Base-by-base conservation (phyloP, 345 rosid genomes). In the Lenwebbia sp. region DNA sequence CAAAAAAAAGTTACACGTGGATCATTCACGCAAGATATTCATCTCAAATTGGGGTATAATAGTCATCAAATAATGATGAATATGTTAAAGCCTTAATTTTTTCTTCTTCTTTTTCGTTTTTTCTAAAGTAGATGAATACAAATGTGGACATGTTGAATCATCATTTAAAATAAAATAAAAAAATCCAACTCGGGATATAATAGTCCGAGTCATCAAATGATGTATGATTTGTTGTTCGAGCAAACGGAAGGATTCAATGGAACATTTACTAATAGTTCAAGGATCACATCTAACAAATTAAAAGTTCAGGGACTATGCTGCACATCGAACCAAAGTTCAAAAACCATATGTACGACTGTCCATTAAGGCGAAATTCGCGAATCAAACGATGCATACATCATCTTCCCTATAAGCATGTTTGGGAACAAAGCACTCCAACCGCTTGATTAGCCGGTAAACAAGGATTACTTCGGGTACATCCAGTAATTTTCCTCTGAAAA, bases 301-400 rank as follows among this genome's bases (percentile, higher is more conserved):
- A 60, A 60, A 60, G 3, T 60, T 8, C 5, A 28, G 4, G 6
- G 2, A 28, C 21, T 60, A 11, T 3, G 14, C 1, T 60, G 0
- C 14, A 28, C 14, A 28, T 60, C 10, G 1, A 2, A 13, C 6
- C 1, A 2, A n/a, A 13, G 5, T 60, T 28, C 19, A 6, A 2
- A 65, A 65, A 65, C 11, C 19, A 15, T 15, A 30, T 30, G 11
- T 15, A 2, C 3, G 1, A 65, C 8, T 14, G 17, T 15, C 41
- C 23, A 17, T 33, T 17, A 4, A 65, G 10, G 41, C 0, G 0
- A 30, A 19, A 65, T 65, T 65, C 1, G 21, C 41, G 13, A 30
- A 65, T 30, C 76, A 65, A 30, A 30, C 1, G 0, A 9, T 21
- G 6, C 8, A 30, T 30, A 17, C 76, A 65, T 8, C 0, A 0